Base-by-base conservation (phyloP, 2,329 filamentous ascomycete species). In the Aspergillus candidus region DNA sequence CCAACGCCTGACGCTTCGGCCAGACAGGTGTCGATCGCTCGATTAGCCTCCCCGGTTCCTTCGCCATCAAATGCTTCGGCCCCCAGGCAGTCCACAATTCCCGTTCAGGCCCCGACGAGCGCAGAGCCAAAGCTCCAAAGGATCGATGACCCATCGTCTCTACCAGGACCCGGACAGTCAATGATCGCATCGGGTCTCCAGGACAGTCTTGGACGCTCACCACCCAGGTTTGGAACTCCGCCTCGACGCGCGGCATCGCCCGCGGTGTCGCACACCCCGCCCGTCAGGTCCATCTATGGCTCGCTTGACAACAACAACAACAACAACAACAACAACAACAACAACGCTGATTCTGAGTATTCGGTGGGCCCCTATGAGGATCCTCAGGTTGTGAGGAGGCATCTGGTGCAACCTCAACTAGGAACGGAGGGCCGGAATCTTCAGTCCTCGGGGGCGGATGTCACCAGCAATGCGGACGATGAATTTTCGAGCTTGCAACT, bases 401-500 rank as follows among this genome's bases (percentile, higher is more conserved):
- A 98, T 73, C 70, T 94, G 57, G 88, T 96, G 14, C 80, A 84
- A 59, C 82, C 86, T n/a, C 69, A 71, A 44, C 63, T 72, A 50
- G 59, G 56, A 63, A 56, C 54, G 56, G 63, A 57, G 46, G 59
- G 36, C 54, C 64, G 49, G 49, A 64, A 55, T 47, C 62, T 42
- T 44, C 58, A 50, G 49, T 51, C 49, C 44, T 60, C 59, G 30
- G 62, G 59, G 29, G 22, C 22, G 22, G 55, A 62, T 53, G 59
- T 68, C 58, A 55, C 69, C 17, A 60, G 55, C 36, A 58, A 57
- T 12, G 77, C 80, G 49, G 80, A 84, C 5, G 86, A 93, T 47
- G 88, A 94, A 59, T 98, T 98, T 64, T 96, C 90, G 27, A 97
- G 93, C 68, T 69, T 98, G 63, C 83, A 84, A 61, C 73, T 98